phyloP scores from a whole-genome alignment of 495 filamentous ascomycete species.

The Choiromyces venosus region DNA sequence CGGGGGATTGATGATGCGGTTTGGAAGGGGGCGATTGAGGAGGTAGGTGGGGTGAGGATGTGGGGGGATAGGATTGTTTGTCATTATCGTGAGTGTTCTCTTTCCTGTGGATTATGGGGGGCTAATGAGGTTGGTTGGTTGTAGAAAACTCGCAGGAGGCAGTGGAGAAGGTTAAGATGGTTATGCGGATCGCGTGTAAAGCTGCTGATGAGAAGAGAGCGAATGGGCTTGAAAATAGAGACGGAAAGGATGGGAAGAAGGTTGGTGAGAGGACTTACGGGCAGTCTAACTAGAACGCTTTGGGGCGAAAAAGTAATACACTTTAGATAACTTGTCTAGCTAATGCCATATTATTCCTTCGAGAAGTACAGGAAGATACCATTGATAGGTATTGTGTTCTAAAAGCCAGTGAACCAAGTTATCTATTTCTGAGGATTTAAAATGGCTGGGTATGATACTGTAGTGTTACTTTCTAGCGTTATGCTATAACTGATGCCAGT shows the following conservation, averaged over 20 bases:
- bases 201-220: constrained; percentile 8
- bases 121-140: background rate
- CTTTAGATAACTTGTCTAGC: background rate
- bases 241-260: background rate
- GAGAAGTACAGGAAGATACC: background rate
- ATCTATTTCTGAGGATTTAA: background rate
- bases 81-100: constrained; percentile 51
- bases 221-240: background rate
- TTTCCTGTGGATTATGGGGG: background rate
- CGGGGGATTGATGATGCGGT: constrained; percentile 48
- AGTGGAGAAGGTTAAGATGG: constrained; percentile 47
- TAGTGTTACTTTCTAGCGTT: background rate
- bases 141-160: constrained; percentile 53
- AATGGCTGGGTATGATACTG: background rate
- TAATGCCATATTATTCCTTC: background rate
- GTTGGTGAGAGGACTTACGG: background rate
- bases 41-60: constrained; percentile 53
- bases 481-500: background rate
- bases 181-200: constrained; percentile 47
- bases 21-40: constrained; percentile 49
- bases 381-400: background rate
- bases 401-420: background rate
- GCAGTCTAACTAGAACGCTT: background rate
- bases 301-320: background rate
- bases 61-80: constrained; percentile 55